phyloP scores from a whole-genome alignment of 2,329 filamentous ascomycete genomes.

The Aspergillus felis region DNA sequence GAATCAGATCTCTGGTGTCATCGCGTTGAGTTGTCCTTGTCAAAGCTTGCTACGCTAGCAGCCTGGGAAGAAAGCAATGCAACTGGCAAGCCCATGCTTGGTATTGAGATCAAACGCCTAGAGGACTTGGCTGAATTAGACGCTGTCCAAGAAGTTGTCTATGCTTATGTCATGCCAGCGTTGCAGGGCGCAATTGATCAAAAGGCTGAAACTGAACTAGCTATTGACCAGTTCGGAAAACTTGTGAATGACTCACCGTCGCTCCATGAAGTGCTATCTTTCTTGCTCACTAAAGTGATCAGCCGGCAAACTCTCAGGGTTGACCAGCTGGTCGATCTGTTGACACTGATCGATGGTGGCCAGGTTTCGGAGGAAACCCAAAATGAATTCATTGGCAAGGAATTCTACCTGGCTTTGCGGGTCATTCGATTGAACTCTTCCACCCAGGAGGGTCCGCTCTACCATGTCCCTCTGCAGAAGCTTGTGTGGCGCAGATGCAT shows the following conservation, averaged over 20 bases:
- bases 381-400: slow-evolving; percentile 49
- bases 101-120: slow-evolving; percentile 49
- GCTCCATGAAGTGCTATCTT: slow-evolving; percentile 67
- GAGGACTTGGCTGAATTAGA: slow-evolving; percentile 66
- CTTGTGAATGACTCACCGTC: slow-evolving; percentile 58
- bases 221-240: slow-evolving; percentile 63
- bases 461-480: slow-evolving; percentile 24
- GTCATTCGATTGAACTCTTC: slow-evolving; percentile 51
- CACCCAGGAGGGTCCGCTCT: slow-evolving; percentile 46
- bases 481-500: slow-evolving; percentile 83
- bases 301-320: slow-evolving; percentile 63
- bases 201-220: slow-evolving; percentile 71
- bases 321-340: slow-evolving; percentile 55
- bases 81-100: slow-evolving; percentile 33
- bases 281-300: slow-evolving; percentile 66
- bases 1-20: slow-evolving; percentile 87
- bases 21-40: slow-evolving; percentile 85
- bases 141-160: slow-evolving; percentile 74
- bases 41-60: slow-evolving; percentile 75
- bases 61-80: slow-evolving; percentile 41
- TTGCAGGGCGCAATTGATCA: slow-evolving; percentile 73
- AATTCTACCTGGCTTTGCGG: slow-evolving; percentile 73
- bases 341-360: slow-evolving; percentile 70
- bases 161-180: slow-evolving; percentile 64
- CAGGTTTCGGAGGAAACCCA: slow-evolving; percentile 44